phyloP scores from a whole-genome alignment of 345 rosid genomes.

The Gossypioides kirkii region DNA sequence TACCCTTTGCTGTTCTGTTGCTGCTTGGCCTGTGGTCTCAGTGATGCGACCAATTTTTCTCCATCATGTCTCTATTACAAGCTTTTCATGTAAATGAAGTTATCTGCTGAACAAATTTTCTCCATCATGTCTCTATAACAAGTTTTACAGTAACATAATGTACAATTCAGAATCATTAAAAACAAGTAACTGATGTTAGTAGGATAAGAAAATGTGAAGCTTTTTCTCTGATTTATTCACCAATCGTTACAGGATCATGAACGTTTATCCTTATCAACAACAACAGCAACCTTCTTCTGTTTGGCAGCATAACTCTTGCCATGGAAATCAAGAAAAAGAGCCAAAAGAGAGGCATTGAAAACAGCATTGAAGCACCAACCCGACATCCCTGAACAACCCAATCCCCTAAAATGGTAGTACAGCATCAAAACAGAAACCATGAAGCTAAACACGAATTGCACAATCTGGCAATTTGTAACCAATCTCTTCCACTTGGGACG shows the following conservation, averaged over 20 bases:
- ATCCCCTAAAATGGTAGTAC: constrained; percentile 38
- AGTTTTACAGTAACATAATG: neutral
- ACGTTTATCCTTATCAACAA: neutral
- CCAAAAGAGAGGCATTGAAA: constrained; percentile 63
- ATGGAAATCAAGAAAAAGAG: constrained; percentile 58
- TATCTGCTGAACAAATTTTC: too few relatives aligned
- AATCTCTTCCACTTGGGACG: constrained; percentile 74
- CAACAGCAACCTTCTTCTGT: neutral
- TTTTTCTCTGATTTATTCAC: neutral
- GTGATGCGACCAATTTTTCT: too few relatives aligned
- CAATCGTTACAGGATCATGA: neutral
- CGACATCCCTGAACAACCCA: constrained; percentile 63
- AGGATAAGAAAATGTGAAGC: neutral
- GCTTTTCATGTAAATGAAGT: too few relatives aligned
- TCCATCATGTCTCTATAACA: too few relatives aligned
- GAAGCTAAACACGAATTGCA: constrained; percentile 66
- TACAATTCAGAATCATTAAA: neutral
- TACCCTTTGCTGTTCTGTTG: too few relatives aligned
- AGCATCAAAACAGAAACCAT: constrained; percentile 45
- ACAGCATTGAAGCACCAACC: constrained; percentile 63
- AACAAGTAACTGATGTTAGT: neutral
- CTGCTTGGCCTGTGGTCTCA: too few relatives aligned
- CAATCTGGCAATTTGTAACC: constrained; percentile 72
- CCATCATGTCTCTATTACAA: too few relatives aligned
- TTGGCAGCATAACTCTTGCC: constrained; percentile 37